Evolutionary conservation across 2,329 filamentous ascomycete genomes (phyloP).

Genomic region (Apiospora phragmitis): DNA sequence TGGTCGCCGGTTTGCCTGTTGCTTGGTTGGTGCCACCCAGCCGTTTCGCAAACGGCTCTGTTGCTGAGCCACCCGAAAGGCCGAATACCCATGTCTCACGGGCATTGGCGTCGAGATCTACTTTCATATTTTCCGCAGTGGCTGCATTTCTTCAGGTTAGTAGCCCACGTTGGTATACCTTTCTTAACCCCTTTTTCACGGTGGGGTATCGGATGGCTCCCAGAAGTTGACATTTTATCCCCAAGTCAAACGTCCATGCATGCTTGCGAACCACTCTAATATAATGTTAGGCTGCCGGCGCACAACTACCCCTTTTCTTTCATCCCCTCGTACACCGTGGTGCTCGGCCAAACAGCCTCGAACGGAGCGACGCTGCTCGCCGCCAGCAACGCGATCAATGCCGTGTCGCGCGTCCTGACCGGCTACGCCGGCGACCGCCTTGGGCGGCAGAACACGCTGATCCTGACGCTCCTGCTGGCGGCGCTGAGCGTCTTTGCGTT

Average conservation of each 20-base stretch:
- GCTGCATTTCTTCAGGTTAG: slow-evolving; percentile 39
- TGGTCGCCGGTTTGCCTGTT: slow-evolving; percentile 39
- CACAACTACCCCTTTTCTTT: slow-evolving; percentile 50
- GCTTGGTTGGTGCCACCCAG: slow-evolving; percentile 41
- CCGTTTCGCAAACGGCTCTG: slow-evolving; percentile 32
- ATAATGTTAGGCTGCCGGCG: slow-evolving; percentile 40
- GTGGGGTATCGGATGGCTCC: neutral
- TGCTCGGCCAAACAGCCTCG: slow-evolving; percentile 40
- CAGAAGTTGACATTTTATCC: no score
- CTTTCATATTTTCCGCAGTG: slow-evolving; percentile 42
- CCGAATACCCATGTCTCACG: slow-evolving; percentile 39
- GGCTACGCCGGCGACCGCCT: slow-evolving; percentile 47
- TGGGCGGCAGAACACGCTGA: slow-evolving; percentile 48
- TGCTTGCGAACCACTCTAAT: neutral
- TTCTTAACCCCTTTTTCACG: neutral
- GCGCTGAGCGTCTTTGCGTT: slow-evolving; percentile 38
- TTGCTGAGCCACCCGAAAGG: slow-evolving; percentile 22
- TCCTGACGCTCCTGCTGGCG: slow-evolving; percentile 39
- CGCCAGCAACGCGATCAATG: slow-evolving; percentile 45
- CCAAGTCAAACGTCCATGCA: no score
- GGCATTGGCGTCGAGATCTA: slow-evolving; percentile 36
- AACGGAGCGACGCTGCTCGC: slow-evolving; percentile 46
- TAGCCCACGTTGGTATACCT: slow-evolving; percentile 15
- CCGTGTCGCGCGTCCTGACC: slow-evolving; percentile 41
- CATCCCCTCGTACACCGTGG: slow-evolving; percentile 46